Evolutionary conservation across 1,284 basidiomycete species (phyloP).

Genomic region (Pseudomicrostroma phylloplanum): DNA sequence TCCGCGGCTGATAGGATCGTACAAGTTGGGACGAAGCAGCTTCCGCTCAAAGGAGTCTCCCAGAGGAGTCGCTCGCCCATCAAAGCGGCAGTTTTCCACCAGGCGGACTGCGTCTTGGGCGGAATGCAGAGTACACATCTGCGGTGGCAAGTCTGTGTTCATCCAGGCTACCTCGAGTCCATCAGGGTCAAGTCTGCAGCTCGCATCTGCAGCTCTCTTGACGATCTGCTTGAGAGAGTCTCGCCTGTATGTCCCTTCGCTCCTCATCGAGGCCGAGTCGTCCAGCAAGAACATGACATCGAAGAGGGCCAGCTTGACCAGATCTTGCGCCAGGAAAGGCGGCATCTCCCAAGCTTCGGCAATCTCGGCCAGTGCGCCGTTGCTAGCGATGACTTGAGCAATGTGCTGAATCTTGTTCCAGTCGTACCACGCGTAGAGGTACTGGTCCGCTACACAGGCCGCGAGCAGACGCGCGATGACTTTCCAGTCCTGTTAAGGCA

Average conservation of each 20-base stretch:
- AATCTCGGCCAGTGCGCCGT: slow-evolving; percentile 24
- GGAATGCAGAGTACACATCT: slow-evolving; percentile 20
- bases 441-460: slow-evolving; percentile 35
- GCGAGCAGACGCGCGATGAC: slow-evolving; percentile 36
- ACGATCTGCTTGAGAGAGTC: slow-evolving; percentile 28
- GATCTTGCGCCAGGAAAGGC: slow-evolving; percentile 34
- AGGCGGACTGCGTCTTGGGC: slow-evolving; percentile 26
- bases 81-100: slow-evolving; percentile 22
- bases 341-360: slow-evolving; percentile 41
- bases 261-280: slow-evolving; percentile 33
- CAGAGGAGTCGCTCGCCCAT: slow-evolving; percentile 34
- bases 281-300: slow-evolving; percentile 41
- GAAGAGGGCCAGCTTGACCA: slow-evolving; percentile 40
- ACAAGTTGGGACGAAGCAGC: slow-evolving; percentile 26
- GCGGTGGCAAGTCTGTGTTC: slow-evolving; percentile 16
- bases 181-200: slow-evolving; percentile 31
- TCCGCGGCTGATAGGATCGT: slow-evolving; percentile 17
- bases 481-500: slow-evolving; percentile 25
- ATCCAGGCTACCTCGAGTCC: slow-evolving; percentile 41
- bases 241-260: slow-evolving; percentile 20
- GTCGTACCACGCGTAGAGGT: slow-evolving; percentile 40
- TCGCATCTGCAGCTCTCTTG: slow-evolving; percentile 33
- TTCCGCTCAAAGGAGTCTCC: slow-evolving; percentile 26
- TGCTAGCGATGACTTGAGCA: slow-evolving; percentile 27
- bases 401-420: slow-evolving; percentile 26